phyloP scores from a whole-genome alignment of 306 rosid species.

The Rubus parviflorus region DNA sequence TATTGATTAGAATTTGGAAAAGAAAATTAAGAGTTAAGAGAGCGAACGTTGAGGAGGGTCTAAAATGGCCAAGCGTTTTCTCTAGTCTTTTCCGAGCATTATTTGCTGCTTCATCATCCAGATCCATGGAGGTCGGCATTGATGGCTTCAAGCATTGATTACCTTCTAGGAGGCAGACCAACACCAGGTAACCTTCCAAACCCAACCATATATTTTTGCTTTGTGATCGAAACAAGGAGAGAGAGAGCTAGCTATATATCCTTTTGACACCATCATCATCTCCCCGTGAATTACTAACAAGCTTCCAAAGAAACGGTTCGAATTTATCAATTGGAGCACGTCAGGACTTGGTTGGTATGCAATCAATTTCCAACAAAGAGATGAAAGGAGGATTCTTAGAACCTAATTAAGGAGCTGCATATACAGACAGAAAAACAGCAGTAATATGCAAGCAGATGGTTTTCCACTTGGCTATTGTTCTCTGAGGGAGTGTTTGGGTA shows the following conservation, averaged over 20 bases:
- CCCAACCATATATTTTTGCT: constrained; percentile 34
- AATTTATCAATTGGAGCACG: too few relatives aligned
- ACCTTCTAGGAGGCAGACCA: constrained; percentile 36
- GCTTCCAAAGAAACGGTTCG: too few relatives aligned
- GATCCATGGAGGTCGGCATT: constrained; percentile 30
- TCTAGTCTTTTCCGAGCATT: constrained; percentile 45
- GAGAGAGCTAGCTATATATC: neutral
- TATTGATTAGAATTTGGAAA: neutral
- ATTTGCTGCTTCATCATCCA: constrained; percentile 36
- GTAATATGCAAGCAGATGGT: neutral
- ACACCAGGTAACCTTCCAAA: constrained; percentile 59
- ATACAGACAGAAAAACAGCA: neutral
- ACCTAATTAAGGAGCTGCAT: neutral
- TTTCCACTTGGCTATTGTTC: neutral
- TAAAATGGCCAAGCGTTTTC: constrained; percentile 42
- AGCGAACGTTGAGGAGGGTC: constrained; percentile 40
- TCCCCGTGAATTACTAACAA: too few relatives aligned
- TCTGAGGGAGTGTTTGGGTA: too few relatives aligned
- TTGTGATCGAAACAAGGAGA: neutral
- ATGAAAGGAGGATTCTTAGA: neutral
- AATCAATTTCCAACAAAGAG: neutral
- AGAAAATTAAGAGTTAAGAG: neutral
- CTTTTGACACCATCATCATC: too few relatives aligned
- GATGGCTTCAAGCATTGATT: neutral
- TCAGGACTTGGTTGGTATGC: too few relatives aligned